These are phyloP conservation scores for Quercus rubra DNA, from an alignment of 306 rosid species.

Conservation along the genomic window DNA sequence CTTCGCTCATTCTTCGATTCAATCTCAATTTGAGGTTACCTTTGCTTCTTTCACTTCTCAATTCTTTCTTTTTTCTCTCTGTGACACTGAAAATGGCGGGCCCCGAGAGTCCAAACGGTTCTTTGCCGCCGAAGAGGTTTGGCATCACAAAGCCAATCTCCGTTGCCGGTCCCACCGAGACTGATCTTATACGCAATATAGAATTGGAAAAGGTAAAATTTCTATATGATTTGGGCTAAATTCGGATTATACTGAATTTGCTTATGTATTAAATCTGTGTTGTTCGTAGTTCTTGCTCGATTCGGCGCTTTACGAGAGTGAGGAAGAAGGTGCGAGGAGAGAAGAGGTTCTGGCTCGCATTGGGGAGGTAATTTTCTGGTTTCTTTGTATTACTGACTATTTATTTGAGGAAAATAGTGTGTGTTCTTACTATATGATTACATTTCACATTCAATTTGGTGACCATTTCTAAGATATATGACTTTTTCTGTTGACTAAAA, in stretches of 20 bases:
- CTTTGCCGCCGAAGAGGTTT: slow-evolving; percentile 32
- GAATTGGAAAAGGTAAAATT: slow-evolving; percentile 68
- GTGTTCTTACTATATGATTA: neutral
- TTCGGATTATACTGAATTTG: neutral
- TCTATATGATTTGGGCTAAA: neutral
- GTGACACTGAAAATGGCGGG: slow-evolving; percentile 53
- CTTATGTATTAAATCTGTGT: neutral
- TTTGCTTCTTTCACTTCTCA: neutral
- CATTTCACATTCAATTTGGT: neutral
- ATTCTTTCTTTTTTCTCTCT: neutral
- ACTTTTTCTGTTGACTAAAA: neutral
- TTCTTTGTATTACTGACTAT: neutral
- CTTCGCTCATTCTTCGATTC: neutral
- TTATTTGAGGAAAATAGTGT: neutral
- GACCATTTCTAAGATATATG: neutral
- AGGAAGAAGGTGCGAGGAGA: slow-evolving; percentile 59
- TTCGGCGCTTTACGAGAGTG: slow-evolving; percentile 78
- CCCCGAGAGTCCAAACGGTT: slow-evolving; percentile 41
- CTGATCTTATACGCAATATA: slow-evolving; percentile 64
- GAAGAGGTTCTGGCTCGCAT: slow-evolving; percentile 76
- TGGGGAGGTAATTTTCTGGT: slow-evolving; percentile 46
- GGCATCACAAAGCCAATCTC: slow-evolving; percentile 78
- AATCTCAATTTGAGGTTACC: too few species aligned
- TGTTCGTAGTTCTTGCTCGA: slow-evolving; percentile 59
- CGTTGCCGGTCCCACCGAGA: slow-evolving; percentile 69